Evolutionary conservation across 805 yeast species (phyloP).

Genomic region (Kodamaea sagamina): DNA sequence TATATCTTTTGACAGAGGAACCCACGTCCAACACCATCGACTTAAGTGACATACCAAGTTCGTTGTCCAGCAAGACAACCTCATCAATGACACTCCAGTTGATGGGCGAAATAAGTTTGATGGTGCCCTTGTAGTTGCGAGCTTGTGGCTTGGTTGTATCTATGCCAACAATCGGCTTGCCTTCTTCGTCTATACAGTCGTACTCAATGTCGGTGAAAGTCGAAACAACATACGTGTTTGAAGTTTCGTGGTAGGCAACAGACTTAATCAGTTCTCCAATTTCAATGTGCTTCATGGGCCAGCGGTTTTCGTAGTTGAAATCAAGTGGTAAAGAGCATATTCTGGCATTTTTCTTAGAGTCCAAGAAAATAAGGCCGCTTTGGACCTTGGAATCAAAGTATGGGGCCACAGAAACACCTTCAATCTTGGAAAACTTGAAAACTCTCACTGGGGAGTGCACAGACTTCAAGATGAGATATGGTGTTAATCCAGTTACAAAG

Average conservation of each 20-base stretch:
- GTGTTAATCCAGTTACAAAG: slow-evolving; percentile 72
- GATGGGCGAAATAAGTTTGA: slow-evolving; percentile 69
- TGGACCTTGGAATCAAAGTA: slow-evolving; percentile 42
- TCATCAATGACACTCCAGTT: slow-evolving; percentile 79
- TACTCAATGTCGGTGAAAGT: slow-evolving; percentile 61
- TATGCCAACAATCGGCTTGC: slow-evolving; percentile 58
- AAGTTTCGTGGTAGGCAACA: slow-evolving; percentile 66
- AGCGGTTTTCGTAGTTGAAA: slow-evolving; percentile 57
- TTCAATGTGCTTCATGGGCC: slow-evolving; percentile 55
- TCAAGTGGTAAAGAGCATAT: slow-evolving; percentile 50
- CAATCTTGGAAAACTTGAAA: slow-evolving; percentile 63
- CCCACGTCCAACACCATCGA: slow-evolving; percentile 53
- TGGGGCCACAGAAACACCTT: slow-evolving; percentile 66
- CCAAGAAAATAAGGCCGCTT: slow-evolving; percentile 69
- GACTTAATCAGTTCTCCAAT: slow-evolving; percentile 66
- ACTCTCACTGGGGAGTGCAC: slow-evolving; percentile 64
- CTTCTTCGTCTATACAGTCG: slow-evolving; percentile 74
- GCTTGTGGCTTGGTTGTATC: slow-evolving; percentile 57
- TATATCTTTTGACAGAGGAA: slow-evolving; percentile 41
- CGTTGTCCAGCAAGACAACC: slow-evolving; percentile 65
- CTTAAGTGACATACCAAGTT: slow-evolving; percentile 59
- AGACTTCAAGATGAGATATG: slow-evolving; percentile 68
- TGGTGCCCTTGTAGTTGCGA: slow-evolving; percentile 54
- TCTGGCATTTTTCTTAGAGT: slow-evolving; percentile 68
- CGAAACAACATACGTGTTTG: slow-evolving; percentile 64